phyloP scores from a whole-genome alignment of 805 yeast genomes.

The Schizosaccharomyces cryophilus region DNA sequence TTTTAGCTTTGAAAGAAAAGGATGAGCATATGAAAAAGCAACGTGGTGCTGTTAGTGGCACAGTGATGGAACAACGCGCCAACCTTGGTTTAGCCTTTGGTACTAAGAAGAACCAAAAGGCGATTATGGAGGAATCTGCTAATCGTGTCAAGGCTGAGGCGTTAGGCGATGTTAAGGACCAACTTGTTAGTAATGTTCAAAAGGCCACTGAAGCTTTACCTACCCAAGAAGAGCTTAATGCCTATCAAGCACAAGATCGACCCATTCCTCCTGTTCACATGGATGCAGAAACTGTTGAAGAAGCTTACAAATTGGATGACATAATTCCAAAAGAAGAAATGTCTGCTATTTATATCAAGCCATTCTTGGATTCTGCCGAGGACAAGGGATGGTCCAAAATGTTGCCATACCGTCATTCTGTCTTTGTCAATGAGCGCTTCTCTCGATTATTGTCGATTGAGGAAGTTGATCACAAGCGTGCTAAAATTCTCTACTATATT shows the following conservation, averaged over 20 bases:
- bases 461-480: constrained; percentile 4
- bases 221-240: constrained; percentile 25
- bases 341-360: constrained; percentile 34
- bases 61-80: constrained; percentile 37
- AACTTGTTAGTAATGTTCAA: constrained; percentile 59
- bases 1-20: constrained; percentile 31
- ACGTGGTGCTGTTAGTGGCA: background rate
- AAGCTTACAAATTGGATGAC: constrained; percentile 48
- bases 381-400: constrained; percentile 12
- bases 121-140: constrained; percentile 53
- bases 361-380: constrained; percentile 20
- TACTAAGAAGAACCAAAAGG: constrained; percentile 85
- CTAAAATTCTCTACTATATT: constrained; percentile 55
- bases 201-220: constrained; percentile 52
- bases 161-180: constrained; percentile 47
- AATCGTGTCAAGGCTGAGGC: constrained; percentile 71
- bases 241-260: constrained; percentile 36
- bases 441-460: constrained; percentile 13
- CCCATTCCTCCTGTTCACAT: constrained; percentile 60
- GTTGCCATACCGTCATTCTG: constrained; percentile 5
- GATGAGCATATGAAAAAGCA: constrained; percentile 5
- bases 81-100: constrained; percentile 91
- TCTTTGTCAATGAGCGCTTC: constrained; percentile 4
- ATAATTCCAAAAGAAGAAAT: constrained; percentile 49
- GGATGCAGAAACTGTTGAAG: constrained; percentile 63